Conservation (phyloP, 225 moss, liverwort and hornwort genomes). For the Pleurozium schreberi region DNA sequence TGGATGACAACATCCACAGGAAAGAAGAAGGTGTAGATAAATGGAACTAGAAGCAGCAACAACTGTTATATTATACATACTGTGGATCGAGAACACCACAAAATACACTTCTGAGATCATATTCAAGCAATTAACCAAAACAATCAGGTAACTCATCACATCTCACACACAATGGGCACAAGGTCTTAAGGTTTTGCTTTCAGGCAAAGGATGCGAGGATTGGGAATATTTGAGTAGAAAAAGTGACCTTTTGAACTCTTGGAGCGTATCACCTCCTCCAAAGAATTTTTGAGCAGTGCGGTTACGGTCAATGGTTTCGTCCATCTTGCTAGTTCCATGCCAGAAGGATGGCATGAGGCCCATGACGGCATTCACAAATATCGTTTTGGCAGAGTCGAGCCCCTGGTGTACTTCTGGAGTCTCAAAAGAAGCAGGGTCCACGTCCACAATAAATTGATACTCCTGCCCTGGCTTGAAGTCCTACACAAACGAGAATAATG, state of each 20-base stretch:
- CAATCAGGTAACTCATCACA: background rate
- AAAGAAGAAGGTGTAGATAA: background rate
- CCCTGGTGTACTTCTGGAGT: constrained; percentile 25
- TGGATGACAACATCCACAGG: background rate
- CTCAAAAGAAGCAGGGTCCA: constrained; percentile 63
- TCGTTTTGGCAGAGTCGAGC: constrained; percentile 49
- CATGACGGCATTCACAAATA: constrained; percentile 87
- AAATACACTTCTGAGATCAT: background rate
- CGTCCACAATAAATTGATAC: constrained; percentile 67
- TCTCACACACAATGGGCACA: background rate
- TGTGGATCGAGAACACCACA: background rate
- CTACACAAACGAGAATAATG: constrained; percentile 13
- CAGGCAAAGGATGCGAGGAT: background rate
- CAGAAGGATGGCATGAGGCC: constrained; percentile 82
- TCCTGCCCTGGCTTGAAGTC: constrained; percentile 64
- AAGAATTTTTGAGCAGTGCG: constrained; percentile 73
- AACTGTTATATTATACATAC: background rate
- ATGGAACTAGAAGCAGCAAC: background rate
- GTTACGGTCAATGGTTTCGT: constrained; percentile 71
- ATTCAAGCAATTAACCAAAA: background rate
- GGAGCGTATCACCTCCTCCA: constrained; percentile 82
- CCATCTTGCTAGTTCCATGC: constrained; percentile 84
- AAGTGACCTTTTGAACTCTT: constrained; percentile 69
- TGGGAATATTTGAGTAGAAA: background rate
- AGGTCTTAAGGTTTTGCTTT: background rate